A percentile compares a stretch with the other conserved stretches of the same genome.
Conservation (phyloP, 169 alveolate genomes). For the Amoebophrya sp. region DNA sequence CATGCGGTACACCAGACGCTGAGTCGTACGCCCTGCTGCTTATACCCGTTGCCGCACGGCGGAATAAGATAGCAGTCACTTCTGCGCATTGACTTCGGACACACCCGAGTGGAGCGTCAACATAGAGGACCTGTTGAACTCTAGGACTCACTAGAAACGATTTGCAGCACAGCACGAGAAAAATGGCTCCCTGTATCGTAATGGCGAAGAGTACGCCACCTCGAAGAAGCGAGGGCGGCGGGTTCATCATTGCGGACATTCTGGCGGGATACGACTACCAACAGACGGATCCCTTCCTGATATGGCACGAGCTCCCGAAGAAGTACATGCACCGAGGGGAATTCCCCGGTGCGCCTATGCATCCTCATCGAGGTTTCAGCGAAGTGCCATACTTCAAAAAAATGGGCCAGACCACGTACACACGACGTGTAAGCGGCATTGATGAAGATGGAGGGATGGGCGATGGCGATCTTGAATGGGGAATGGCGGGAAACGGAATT, state of each 20-base stretch:
- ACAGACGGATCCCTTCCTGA: neutral
- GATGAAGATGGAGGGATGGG: neutral
- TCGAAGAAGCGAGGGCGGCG: neutral
- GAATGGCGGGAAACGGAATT: neutral
- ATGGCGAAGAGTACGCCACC: neutral
- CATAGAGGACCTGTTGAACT: too few relatives aligned
- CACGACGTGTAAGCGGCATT: neutral
- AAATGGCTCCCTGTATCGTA: neutral
- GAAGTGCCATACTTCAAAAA: neutral
- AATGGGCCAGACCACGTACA: neutral
- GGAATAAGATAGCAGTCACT: too few relatives aligned
- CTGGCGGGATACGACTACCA: neutral
- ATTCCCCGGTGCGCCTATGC: constrained; percentile 14
- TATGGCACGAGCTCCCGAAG: constrained; percentile 15
- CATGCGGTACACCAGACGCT: too few relatives aligned
- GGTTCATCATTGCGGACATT: neutral
- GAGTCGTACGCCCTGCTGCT: too few relatives aligned
- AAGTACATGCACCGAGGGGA: neutral
- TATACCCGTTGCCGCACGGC: too few relatives aligned
- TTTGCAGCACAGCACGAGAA: too few relatives aligned
- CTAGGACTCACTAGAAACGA: too few relatives aligned
- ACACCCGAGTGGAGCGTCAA: too few relatives aligned
- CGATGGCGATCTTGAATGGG: neutral
- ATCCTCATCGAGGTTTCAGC: constrained; percentile 12
- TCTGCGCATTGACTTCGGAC: too few relatives aligned